Conservation (phyloP, 108 stramenopile species). For the Pseudonitzschia delicatissima region DNA sequence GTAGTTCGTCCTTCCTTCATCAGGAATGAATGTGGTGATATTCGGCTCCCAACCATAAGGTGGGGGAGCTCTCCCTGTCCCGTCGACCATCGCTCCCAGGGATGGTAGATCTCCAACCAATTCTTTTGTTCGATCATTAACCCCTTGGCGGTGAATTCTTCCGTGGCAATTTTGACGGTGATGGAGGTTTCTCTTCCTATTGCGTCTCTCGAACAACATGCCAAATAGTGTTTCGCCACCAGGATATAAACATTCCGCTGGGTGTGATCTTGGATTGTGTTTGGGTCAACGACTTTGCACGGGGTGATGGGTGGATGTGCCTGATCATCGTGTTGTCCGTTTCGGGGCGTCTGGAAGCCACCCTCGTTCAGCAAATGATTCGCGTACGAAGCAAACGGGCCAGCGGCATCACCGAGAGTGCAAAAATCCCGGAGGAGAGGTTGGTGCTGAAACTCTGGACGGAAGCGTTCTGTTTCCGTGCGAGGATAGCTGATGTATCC, state of each 20-base stretch:
- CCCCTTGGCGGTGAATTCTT: slow-evolving; percentile 87
- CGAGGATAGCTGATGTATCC: slow-evolving; percentile 96
- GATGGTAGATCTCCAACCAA: slow-evolving; percentile 89
- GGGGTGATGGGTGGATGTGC: slow-evolving; percentile 99
- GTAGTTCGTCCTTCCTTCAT: slow-evolving; percentile 79
- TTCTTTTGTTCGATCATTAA: slow-evolving; percentile 85
- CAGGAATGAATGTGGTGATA: slow-evolving; percentile 58
- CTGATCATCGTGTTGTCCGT: slow-evolving; percentile 90
- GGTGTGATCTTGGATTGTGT: slow-evolving; percentile 60
- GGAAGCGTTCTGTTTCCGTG: slow-evolving; percentile 96
- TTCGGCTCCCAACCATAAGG: slow-evolving; percentile 64
- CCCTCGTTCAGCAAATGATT: slow-evolving; percentile 52
- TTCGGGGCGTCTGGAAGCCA: slow-evolving; percentile 77
- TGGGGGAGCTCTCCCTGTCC: slow-evolving; percentile 83
- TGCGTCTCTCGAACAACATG: slow-evolving; percentile 96
- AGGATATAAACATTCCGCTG: slow-evolving; percentile 87
- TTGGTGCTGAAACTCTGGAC: slow-evolving; percentile 83
- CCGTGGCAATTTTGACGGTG: slow-evolving; percentile 77
- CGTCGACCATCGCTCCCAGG: slow-evolving; percentile 89
- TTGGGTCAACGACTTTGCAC: slow-evolving; percentile 87
- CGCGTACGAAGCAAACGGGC: slow-evolving; percentile 49
- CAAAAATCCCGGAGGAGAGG: slow-evolving; percentile 75
- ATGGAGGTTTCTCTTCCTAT: slow-evolving; percentile 84
- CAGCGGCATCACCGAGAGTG: slow-evolving; percentile 14
- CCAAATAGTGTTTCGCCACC: slow-evolving; percentile 96